A percentile compares a stretch with the other conserved stretches of the same genome.
These are phyloP conservation scores for Polytolypa hystricis DNA, from an alignment of 2,329 filamentous ascomycete genomes.

Conservation along the genomic window DNA sequence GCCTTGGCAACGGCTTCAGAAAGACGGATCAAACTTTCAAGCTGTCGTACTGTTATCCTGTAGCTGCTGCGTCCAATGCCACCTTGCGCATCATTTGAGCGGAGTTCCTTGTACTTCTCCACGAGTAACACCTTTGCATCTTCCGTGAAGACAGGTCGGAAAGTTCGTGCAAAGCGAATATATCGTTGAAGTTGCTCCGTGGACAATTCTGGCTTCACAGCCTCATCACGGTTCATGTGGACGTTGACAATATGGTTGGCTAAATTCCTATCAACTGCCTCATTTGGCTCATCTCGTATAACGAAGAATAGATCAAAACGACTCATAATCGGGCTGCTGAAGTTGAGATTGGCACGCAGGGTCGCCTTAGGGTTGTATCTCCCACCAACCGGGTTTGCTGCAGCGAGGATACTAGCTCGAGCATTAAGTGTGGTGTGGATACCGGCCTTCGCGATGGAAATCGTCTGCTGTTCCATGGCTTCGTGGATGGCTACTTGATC, in stretches of 20 bases:
- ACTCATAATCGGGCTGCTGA: conserved; percentile 98
- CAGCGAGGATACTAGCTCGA: conserved; percentile 86
- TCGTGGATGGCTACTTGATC: conserved; percentile 99
- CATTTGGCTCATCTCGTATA: conserved; percentile 92
- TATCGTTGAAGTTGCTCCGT: conserved; percentile 95
- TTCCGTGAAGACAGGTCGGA: conserved; percentile 82
- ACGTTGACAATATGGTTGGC: conserved; percentile 91
- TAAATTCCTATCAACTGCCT: conserved; percentile 77
- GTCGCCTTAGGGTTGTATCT: conserved; percentile 94
- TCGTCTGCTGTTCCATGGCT: conserved; percentile 99
- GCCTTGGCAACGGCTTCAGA: conserved; percentile 97
- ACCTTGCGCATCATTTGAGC: conserved; percentile 85
- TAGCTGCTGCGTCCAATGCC: conserved; percentile 92
- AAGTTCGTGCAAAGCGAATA: conserved; percentile 90
- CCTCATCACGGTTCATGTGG: conserved; percentile 84
- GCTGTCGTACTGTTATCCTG: conserved; percentile 89
- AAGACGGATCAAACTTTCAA: conserved; percentile 90
- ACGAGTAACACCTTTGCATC: conserved; percentile 80
- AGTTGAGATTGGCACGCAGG: conserved; percentile 89
- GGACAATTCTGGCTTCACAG: conserved; percentile 83
- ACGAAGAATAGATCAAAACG: conserved; percentile 99
- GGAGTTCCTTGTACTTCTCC: conserved; percentile 87
- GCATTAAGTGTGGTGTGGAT: conserved; percentile 97
- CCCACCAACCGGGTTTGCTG: conserved; percentile 89
- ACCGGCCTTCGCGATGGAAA: conserved; percentile 95